Percentiles rank a stretch among this genome's conserved stretches.
These are phyloP conservation scores for Geosiphon pyriformis DNA, from an alignment of 192 early-diverging fungal species.

Conservation along the genomic window DNA sequence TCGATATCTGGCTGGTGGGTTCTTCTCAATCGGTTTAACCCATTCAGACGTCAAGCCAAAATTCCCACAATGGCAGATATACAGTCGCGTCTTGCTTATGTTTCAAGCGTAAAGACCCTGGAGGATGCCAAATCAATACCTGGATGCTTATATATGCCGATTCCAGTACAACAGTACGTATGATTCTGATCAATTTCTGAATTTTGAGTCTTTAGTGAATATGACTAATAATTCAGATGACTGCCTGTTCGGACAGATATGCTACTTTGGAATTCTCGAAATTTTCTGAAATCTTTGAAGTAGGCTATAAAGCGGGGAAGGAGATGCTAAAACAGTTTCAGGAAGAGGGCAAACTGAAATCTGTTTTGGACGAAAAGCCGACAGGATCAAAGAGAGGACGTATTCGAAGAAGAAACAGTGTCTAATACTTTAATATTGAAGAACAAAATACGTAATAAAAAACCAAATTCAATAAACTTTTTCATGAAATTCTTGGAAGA, in stretches of 20 bases:
- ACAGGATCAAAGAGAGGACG: conserved; percentile 23
- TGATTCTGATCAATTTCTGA: too few species aligned
- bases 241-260: too few species aligned
- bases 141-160: conserved; percentile 80
- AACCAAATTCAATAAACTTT: too few species aligned
- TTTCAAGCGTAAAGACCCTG: conserved; percentile 79
- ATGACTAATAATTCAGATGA: too few species aligned
- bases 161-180: conserved; percentile 80
- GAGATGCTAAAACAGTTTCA: conserved; percentile 78
- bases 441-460: too few species aligned
- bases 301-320: conserved; percentile 81
- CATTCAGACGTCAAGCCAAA: conserved; percentile 56
- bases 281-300: conserved; percentile 79
- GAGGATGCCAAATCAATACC: conserved; percentile 82
- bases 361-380: conserved; percentile 27
- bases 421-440: too few species aligned
- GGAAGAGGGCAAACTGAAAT: conserved; percentile 53
- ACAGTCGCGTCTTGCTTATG: conserved; percentile 91
- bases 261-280: conserved; percentile 90
- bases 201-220: too few species aligned
- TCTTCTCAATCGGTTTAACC: conserved; percentile 74
- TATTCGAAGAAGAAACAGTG: conserved; percentile 26
- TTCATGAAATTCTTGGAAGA: too few species aligned
- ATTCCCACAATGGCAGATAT: conserved; percentile 93
- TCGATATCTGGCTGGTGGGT: conserved; percentile 92